phyloP scores from a whole-genome alignment of 306 rosid species.

The Medicago arabica region DNA sequence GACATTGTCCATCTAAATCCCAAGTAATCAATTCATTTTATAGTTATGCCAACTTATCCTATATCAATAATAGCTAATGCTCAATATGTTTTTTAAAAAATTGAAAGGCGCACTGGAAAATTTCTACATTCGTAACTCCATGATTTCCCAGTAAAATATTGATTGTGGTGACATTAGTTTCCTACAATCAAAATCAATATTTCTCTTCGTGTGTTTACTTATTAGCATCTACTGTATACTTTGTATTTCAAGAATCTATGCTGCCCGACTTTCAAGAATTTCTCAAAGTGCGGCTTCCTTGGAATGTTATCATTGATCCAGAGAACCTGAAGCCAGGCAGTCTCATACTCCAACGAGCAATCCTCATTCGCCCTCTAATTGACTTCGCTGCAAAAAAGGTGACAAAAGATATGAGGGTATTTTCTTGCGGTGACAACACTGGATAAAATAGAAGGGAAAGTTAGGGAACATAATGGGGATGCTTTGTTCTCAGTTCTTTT shows the following conservation, averaged over 20 bases:
- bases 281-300: slow-evolving; percentile 73
- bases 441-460: slow-evolving; percentile 78
- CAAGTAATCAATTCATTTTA: neutral
- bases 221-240: no score
- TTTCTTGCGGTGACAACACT: slow-evolving; percentile 70
- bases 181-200: no score
- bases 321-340: slow-evolving; percentile 66
- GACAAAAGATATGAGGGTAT: slow-evolving; percentile 73
- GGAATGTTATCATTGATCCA: slow-evolving; percentile 82
- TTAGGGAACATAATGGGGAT: slow-evolving; percentile 76
- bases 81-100: neutral
- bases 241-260: slow-evolving; percentile 39
- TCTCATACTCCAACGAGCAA: slow-evolving; percentile 72
- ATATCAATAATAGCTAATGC: neutral
- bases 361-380: slow-evolving; percentile 58
- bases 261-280: neutral
- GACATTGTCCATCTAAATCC: neutral
- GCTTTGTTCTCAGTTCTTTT: slow-evolving; percentile 80
- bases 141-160: no score
- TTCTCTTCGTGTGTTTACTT: no score
- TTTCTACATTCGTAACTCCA: no score
- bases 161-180: no score
- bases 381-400: slow-evolving; percentile 76
- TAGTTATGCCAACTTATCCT: neutral
- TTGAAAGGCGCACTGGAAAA: neutral